These are phyloP conservation scores for Spergularia marina DNA, from an alignment of 148 eudicot genomes.

Conservation along the genomic window DNA sequence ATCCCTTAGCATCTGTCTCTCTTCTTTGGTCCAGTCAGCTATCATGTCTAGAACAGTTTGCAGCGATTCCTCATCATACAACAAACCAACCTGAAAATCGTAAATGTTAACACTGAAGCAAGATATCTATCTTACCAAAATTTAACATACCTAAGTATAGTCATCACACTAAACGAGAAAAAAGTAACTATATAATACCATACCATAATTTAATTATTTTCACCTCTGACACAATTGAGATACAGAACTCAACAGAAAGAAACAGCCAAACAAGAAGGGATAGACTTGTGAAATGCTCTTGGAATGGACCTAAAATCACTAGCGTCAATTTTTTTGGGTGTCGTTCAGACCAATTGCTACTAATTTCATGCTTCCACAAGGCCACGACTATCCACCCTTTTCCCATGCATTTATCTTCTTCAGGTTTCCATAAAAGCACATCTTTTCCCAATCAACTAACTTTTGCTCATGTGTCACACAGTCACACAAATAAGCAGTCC, in stretches of 20 bases:
- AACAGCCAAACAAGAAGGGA: constrained; percentile 1
- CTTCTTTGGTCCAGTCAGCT: constrained; percentile 87
- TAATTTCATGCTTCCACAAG: too few species aligned
- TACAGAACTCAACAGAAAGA: background rate
- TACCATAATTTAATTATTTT: background rate
- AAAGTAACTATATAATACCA: background rate
- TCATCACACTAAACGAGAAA: background rate
- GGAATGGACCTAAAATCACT: background rate
- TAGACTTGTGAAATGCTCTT: background rate
- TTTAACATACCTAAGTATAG: background rate
- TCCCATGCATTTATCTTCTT: too few species aligned
- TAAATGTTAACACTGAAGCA: background rate
- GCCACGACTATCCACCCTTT: too few species aligned
- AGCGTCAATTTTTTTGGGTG: background rate
- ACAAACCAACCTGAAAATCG: constrained; percentile 77
- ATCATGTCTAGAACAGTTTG: constrained; percentile 80
- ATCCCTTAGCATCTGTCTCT: constrained; percentile 89
- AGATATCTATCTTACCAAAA: background rate
- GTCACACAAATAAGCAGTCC: too few species aligned
- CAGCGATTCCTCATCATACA: constrained; percentile 83
- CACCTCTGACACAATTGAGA: background rate
- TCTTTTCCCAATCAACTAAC: too few species aligned
- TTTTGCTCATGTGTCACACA: too few species aligned
- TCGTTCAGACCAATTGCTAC: background rate
- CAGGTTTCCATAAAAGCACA: too few species aligned